Evolutionary conservation across 495 filamentous ascomycete genomes (phyloP).

Genomic region (Aspergillus cavernicola): DNA sequence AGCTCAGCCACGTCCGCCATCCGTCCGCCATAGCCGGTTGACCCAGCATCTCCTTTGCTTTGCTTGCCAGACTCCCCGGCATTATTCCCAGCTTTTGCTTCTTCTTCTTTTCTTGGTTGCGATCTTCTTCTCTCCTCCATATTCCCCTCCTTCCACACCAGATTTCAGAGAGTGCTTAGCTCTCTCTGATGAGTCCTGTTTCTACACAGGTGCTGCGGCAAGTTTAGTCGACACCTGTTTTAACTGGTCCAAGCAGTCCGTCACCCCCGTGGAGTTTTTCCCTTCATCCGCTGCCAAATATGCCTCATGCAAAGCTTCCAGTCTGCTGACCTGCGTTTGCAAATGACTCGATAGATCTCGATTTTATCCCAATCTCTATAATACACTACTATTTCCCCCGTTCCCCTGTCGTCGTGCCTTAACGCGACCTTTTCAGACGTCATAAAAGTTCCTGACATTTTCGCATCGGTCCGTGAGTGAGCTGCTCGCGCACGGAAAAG

Average conservation of each 20-base stretch:
- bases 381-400: neutral
- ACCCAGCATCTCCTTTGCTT: conserved; percentile 12
- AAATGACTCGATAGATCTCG: conserved; percentile 7
- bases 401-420: neutral
- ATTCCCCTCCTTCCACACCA: conserved; percentile 11
- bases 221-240: conserved; percentile 45
- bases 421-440: conserved; percentile 2
- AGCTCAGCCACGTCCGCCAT: conserved; percentile 12
- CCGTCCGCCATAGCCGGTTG: conserved; percentile 24
- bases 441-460: conserved; percentile 4
- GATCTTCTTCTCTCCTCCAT: conserved; percentile 10
- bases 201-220: conserved; percentile 45
- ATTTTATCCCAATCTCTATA: conserved; percentile 1
- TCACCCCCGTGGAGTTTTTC: conserved; percentile 21
- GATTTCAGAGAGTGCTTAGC: conserved; percentile 28
- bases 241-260: conserved; percentile 19
- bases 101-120: conserved; percentile 4
- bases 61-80: conserved; percentile 3
- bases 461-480: conserved; percentile 10
- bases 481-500: conserved; percentile 23
- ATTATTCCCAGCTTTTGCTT: conserved; percentile 10
- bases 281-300: conserved; percentile 35
- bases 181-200: conserved; percentile 47
- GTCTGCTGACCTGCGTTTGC: conserved; percentile 15
- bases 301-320: conserved; percentile 28